Base-by-base conservation (phyloP, 2,329 filamentous ascomycete species). In the Pyrenophora teres region DNA sequence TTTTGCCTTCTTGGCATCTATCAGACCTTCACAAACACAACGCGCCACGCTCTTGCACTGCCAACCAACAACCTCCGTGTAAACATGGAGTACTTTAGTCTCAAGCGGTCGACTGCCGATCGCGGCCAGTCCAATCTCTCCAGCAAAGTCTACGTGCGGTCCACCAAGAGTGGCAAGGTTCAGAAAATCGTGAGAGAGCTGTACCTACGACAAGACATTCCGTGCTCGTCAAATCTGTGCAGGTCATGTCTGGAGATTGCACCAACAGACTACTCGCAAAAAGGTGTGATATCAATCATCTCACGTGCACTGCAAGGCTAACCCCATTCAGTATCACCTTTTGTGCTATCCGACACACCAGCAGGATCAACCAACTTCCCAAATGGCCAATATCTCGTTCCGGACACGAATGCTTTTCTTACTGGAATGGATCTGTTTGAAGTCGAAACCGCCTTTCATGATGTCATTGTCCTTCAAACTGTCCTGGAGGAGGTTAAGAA, bases 161-260 rank as follows among this genome's bases (percentile, higher is more conserved):
- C 94, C 21, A 96, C 93, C 40, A 92, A 90, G 76, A 94, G 87
- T 75, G 94, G 94, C 75, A 97, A 97, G 79, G 93, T 97, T 54
- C 94, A 97, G 76, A 99, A 99, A 81, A 95, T 99, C 69, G 94
- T 99, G 62, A 87, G 92, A 68, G 94, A 99, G 79, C 83, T 97
- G 58, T 99, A 99, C 76, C 82, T 99, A 56, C 86, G 94, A 74
- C 90, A 93, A 77, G 94, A 99, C 74, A 97, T 99, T 69, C 93
- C 94, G 42, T 99, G 94, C 78, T 97, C 93, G 30, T 97, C 93
- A 21, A 89, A 87, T 74, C 80, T 99, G 38, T 99, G 94, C 79
- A 82, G 83, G 56, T 77, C 76, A 67, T 99, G 94, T 74, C 81
- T 89, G 38, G 81, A 85, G 40, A 83, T 79, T 59, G 90, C 91